Base-by-base conservation (phyloP, 768 basidiomycete species). In the Lyophyllum shimeji region DNA sequence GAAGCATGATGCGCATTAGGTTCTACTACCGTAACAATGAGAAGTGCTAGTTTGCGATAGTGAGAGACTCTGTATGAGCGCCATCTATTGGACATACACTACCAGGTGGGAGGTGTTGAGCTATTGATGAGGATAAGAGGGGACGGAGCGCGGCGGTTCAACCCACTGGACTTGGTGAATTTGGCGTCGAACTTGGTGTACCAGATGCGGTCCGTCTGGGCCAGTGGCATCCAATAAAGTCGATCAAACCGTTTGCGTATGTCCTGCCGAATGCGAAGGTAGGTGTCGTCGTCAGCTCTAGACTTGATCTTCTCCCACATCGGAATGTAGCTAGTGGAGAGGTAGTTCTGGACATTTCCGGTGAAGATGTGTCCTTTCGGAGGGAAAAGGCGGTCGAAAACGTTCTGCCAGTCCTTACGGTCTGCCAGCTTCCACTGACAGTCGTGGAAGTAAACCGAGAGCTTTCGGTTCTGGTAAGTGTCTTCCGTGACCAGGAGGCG, bases 361-460 rank as follows among this genome's bases (percentile, higher is more conserved):
- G 5, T 4, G 29, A 29, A 9, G 29, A 9, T 9, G 5, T 29
- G 29, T 5, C 9, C 9, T 9, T 29, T 29, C 29, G 4, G 4
- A 6, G 15, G 34, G 34, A 37, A 37, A 3, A 37, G 15, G 4
- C 34, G 4, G 12, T 37, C 15, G 34, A 37, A 37, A 17, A 37
- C 15, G 6, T 8, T 11, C 6, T 5, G 3, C 34, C 34, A 37
- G 6, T 37, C 34, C 6, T 6, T 17, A 8, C 7, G 34, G 7
- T 37, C 34, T 3, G 34, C 34, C 6, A 12, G 4, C 27, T 56
- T 60, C 47, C 55, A 67, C 25, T 60, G 63, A 42, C 58, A 63
- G 51, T 29, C 50, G 57, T 63, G 44, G 62, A 57, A 17, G 57
- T 55, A 50, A 15, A 21, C 49, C 2, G 63, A 55, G 7, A 67